A percentile compares a stretch with the other conserved stretches of the same genome.
Conservation (phyloP, 306 rosid species). For the Rosa lucieae region DNA sequence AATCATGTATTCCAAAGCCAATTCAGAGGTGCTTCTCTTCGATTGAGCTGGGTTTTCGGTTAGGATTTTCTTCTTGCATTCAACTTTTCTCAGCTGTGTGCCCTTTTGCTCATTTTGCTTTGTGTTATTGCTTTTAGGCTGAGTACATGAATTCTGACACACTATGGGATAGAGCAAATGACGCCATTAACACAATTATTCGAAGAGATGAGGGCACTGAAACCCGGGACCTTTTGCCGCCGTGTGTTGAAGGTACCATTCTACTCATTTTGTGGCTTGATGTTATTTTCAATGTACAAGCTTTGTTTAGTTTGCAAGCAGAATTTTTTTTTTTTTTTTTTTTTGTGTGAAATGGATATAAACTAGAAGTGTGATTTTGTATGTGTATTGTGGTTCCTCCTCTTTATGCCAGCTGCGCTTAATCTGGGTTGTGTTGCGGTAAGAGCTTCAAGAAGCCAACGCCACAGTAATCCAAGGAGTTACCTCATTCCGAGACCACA, state of each 20-base stretch:
- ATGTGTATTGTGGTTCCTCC: constrained; percentile 28
- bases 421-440: constrained; percentile 88
- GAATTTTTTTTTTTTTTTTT: not conserved
- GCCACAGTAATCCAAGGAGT: constrained; percentile 82
- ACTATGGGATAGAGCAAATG: constrained; percentile 90
- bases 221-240: constrained; percentile 89
- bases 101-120: constrained; percentile 25
- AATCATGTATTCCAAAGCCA: constrained; percentile 98
- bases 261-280: constrained; percentile 6
- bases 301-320: not conserved
- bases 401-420: constrained; percentile 78
- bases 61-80: constrained; percentile 19
- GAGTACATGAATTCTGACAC: constrained; percentile 81
- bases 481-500: constrained; percentile 74
- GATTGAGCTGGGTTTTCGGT: constrained; percentile 8
- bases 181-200: constrained; percentile 93
- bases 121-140: constrained; percentile 51
- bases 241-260: constrained; percentile 93
- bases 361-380: constrained; percentile 38
- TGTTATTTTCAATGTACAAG: constrained; percentile 15
- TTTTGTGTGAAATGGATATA: constrained; percentile 16
- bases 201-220: constrained; percentile 85
- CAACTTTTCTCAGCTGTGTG: not conserved
- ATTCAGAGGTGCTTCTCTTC: constrained; percentile 71
- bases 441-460: constrained; percentile 95